Evolutionary conservation across 2,329 filamentous ascomycete genomes (phyloP).

Genomic region (Fonsecaea pedrosoi): DNA sequence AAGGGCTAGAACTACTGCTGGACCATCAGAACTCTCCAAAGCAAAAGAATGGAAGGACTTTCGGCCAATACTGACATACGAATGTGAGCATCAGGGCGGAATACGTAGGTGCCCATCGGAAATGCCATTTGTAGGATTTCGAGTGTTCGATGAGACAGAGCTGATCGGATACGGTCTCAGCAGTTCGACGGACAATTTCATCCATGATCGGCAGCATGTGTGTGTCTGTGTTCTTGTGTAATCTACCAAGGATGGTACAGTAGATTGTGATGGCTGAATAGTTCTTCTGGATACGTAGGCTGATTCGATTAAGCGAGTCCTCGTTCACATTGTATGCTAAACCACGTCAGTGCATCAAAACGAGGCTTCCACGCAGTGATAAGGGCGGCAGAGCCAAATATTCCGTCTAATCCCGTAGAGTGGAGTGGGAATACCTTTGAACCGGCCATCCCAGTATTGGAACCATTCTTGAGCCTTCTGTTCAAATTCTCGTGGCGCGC

Average conservation of each 20-base stretch:
- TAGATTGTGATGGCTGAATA: not conserved
- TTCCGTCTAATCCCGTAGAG: not conserved
- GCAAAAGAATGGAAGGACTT: not conserved
- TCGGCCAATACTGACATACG: not conserved
- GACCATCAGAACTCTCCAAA: not conserved
- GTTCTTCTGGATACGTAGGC: not conserved
- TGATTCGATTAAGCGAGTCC: constrained; percentile 4
- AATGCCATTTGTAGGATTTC: not conserved
- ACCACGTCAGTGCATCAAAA: not conserved
- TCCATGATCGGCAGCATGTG: not conserved
- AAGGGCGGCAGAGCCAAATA: not conserved
- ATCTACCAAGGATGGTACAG: not conserved
- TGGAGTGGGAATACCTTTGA: not conserved
- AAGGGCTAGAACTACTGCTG: not conserved
- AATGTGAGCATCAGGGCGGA: not conserved
- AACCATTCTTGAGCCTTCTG: constrained; percentile 4
- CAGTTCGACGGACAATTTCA: not conserved
- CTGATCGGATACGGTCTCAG: not conserved
- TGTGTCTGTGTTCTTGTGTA: not conserved
- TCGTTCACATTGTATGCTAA: not conserved
- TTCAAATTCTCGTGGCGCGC: not conserved
- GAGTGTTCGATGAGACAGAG: not conserved
- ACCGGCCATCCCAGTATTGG: not conserved
- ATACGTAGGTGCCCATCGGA: not conserved
- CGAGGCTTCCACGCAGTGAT: not conserved